Evolutionary conservation across 1,139 yeast species (phyloP), one percentile per base, ranked within the genome.

Genomic region (Zygosaccharomyces pseudobailii): DNA sequence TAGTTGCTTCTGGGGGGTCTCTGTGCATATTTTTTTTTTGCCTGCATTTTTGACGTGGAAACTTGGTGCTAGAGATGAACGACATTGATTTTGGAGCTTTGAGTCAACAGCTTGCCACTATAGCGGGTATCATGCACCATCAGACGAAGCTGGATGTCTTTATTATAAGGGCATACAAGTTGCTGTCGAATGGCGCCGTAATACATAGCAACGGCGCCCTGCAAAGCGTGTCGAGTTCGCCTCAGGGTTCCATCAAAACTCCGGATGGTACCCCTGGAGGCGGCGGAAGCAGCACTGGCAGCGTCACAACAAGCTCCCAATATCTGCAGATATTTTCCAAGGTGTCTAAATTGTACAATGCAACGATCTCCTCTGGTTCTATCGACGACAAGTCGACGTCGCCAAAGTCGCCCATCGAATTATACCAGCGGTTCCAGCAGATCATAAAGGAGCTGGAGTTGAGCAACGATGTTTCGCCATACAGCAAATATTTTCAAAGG

Each of bases 341-440:
- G 36, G 39, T 63, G 8, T 61, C 68, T 6, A 57, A 56, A 36
- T 44, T 64, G 10, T 63, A 63, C 49, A 59, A 54, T 42, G 59
- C 65, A 3, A 50, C 60, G 2, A 47, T 59, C 9, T 52, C 63
- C 3, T 48, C 57, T 7, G 57, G 57, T 1, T 45, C 55, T 9
- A 52, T 58, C 28, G 62, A 59, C 47, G 63, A 61, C 37, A 55
- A 53, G 32, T 55, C 67, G 3, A 58, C 62, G 5, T 58, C 65
- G 10, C 65, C 65, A 9, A 64, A 63, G 46, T 60, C 66, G 1
- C 55, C 65, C 22, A 63, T 63, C 19, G 68, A 65, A 47, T 49
- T 66, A 31, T 65, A 55, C 47, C 67, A 63, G 49, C 52, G 65
- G 33, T 65, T 66, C 42, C 62, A 57, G 41, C 66, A 62, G 47